phyloP scores from a whole-genome alignment of 495 filamentous ascomycete species.

The Talaromyces proteolyticus region DNA sequence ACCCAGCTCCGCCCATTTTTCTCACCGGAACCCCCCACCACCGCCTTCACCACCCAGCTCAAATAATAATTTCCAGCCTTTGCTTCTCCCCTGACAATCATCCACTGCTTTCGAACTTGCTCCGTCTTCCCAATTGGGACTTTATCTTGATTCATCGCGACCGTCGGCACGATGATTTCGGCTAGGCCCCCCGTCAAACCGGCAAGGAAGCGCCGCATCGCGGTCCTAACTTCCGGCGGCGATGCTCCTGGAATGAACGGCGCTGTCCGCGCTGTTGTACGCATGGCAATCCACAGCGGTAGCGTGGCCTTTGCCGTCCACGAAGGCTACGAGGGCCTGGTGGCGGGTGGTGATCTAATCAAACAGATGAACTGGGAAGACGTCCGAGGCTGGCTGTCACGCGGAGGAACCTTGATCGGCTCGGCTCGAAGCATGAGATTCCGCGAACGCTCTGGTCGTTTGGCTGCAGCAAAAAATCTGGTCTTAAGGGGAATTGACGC shows the following conservation, averaged over 20 bases:
- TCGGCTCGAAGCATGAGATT: slow-evolving; percentile 89
- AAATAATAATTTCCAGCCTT: no score
- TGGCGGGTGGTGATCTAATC: slow-evolving; percentile 84
- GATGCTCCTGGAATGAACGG: slow-evolving; percentile 99
- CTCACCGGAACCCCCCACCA: no score
- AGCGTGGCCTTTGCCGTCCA: slow-evolving; percentile 88
- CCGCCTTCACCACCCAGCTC: no score
- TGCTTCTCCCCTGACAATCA: no score
- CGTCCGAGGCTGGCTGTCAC: slow-evolving; percentile 89
- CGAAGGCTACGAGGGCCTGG: slow-evolving; percentile 95
- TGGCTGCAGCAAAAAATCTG: slow-evolving; percentile 88
- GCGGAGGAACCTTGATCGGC: slow-evolving; percentile 95
- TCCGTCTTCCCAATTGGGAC: no score
- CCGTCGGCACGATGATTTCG: not conserved
- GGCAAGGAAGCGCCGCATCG: slow-evolving; percentile 72
- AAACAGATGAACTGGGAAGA: slow-evolving; percentile 86
- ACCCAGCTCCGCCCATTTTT: no score
- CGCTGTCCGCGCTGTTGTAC: slow-evolving; percentile 86
- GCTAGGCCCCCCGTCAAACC: slow-evolving; percentile 22
- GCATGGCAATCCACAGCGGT: slow-evolving; percentile 79
- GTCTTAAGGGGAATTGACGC: slow-evolving; percentile 90
- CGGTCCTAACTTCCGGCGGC: slow-evolving; percentile 92
- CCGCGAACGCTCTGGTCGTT: slow-evolving; percentile 75
- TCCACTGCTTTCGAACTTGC: no score
- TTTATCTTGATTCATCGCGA: no score